Evolutionary conservation across 2,329 filamentous ascomycete species (phyloP), one percentile per base, ranked within the genome.

Genomic region (Aaosphaeria pasadenensis): DNA sequence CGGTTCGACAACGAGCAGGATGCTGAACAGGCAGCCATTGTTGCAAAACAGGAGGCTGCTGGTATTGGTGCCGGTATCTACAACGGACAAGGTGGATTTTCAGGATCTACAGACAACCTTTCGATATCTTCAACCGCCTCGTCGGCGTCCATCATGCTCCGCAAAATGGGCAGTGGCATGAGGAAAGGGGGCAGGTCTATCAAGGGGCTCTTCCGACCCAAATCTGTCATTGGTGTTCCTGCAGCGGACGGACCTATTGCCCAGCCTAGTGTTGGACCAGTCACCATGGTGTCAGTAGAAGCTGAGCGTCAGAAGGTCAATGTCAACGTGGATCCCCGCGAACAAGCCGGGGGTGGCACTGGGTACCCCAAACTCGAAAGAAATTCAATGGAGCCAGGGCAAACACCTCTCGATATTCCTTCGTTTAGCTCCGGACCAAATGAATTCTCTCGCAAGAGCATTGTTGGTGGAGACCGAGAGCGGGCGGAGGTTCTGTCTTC

Each of bases 141-240:
- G 5, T 95, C 89, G 17, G 89, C 89, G 32, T 95, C 90, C 30
- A 85, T 95, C 60, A 95, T 95, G 89, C 88, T 99, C 57, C 85
- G 94, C 45, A 99, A 99, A 76, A 99, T 99, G 94, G 94, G 94
- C 47, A 90, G 91, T 56, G 91, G 92, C n/a, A 88, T 97, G 84
- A 97, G 96, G 80, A 95, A 94, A 73, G 87, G 90, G 44, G 88
- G 87, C 13, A 83, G 91, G 42, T 96, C 91, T 28, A 82, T 99
- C 46, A 95, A 95, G 57, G 94, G 94, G 29, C 78, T 99, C 6
- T 99, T 99, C 76, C 82, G 94, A 53, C 92, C 94, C 0, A 99
- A 97, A 71, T 97, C 92, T 1, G 79, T 95, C 11, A 82, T 92
- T 59, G 91, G 90, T 31, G 84, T 87, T 17, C 83, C 89, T 13